Conservation (phyloP, 1,139 yeast genomes). For the Groenewaldozyma sp. region DNA sequence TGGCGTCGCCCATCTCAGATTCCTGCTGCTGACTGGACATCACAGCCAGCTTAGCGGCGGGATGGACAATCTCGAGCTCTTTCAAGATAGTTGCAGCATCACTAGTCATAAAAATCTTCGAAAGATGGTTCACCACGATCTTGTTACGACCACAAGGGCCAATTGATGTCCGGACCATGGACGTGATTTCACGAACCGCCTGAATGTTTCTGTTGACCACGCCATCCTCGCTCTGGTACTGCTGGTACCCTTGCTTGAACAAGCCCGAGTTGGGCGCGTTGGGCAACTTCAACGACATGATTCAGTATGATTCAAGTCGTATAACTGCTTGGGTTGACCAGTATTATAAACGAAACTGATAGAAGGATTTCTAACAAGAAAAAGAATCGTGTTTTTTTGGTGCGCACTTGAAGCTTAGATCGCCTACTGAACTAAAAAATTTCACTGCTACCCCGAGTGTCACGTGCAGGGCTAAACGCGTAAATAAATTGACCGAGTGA, state of each 20-base stretch:
- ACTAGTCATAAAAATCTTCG: constrained; percentile 80
- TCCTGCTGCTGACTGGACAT: constrained; percentile 98
- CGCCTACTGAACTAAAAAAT: no score
- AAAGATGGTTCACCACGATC: constrained; percentile 78
- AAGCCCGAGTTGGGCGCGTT: constrained; percentile 89
- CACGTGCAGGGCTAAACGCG: no score
- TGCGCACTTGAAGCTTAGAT: no score
- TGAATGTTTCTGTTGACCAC: constrained; percentile 86
- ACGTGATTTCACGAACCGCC: constrained; percentile 88
- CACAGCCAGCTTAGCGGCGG: constrained; percentile 90
- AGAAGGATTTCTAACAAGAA: no score
- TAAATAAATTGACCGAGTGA: no score
- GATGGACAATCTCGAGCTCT: constrained; percentile 91
- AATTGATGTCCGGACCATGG: constrained; percentile 86
- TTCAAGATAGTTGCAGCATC: constrained; percentile 96
- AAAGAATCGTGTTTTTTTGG: no score
- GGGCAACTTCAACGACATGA: constrained; percentile 85
- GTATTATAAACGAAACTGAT: background rate
- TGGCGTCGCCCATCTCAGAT: constrained; percentile 76
- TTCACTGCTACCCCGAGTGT: no score
- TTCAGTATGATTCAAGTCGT: no score
- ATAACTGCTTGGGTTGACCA: background rate
- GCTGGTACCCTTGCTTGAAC: constrained; percentile 93
- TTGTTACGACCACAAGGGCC: constrained; percentile 98
- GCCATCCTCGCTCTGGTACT: constrained; percentile 84